Evolutionary conservation across 768 basidiomycete genomes (phyloP).

Genomic region (Lactarius trivialis): DNA sequence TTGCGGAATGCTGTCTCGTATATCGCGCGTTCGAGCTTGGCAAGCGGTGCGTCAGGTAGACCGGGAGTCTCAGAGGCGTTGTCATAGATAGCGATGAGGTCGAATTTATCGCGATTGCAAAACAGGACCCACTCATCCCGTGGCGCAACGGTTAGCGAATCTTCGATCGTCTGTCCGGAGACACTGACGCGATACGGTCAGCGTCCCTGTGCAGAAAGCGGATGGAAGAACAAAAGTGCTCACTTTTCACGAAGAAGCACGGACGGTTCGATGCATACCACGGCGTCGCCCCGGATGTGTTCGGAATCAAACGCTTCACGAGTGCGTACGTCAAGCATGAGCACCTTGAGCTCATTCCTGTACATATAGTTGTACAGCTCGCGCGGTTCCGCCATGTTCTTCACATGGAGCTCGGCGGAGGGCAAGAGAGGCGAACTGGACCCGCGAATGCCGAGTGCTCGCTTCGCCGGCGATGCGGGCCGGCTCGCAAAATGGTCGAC

Average conservation of each 20-base stretch:
- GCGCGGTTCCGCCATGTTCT: slow-evolving; percentile 30
- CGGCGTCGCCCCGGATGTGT: slow-evolving; percentile 58
- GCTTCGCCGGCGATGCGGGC: slow-evolving; percentile 42
- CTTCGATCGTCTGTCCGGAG: slow-evolving; percentile 60
- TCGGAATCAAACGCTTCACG: slow-evolving; percentile 71
- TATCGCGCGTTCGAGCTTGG: slow-evolving; percentile 58
- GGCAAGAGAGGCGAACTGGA: slow-evolving; percentile 35
- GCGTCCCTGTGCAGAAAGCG: neutral
- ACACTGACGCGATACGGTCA: slow-evolving; percentile 40
- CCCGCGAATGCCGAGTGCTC: slow-evolving; percentile 36
- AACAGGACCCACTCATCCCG: slow-evolving; percentile 69
- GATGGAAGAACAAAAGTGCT: slow-evolving; percentile 26
- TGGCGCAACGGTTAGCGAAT: slow-evolving; percentile 66
- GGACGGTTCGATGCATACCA: slow-evolving; percentile 81
- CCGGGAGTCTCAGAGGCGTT: slow-evolving; percentile 48
- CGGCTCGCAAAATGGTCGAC: slow-evolving; percentile 52
- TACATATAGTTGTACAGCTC: slow-evolving; percentile 37
- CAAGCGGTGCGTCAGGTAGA: slow-evolving; percentile 44
- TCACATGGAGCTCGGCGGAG: slow-evolving; percentile 24
- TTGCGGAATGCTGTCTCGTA: slow-evolving; percentile 69
- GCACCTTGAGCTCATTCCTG: slow-evolving; percentile 52
- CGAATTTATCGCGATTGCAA: slow-evolving; percentile 78
- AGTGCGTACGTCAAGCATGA: slow-evolving; percentile 79
- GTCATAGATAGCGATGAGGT: slow-evolving; percentile 85
- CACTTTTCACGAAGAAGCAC: slow-evolving; percentile 66